Evolutionary conservation across 352 stramenopile genomes (phyloP).

Genomic region (Phytophthora pini): DNA sequence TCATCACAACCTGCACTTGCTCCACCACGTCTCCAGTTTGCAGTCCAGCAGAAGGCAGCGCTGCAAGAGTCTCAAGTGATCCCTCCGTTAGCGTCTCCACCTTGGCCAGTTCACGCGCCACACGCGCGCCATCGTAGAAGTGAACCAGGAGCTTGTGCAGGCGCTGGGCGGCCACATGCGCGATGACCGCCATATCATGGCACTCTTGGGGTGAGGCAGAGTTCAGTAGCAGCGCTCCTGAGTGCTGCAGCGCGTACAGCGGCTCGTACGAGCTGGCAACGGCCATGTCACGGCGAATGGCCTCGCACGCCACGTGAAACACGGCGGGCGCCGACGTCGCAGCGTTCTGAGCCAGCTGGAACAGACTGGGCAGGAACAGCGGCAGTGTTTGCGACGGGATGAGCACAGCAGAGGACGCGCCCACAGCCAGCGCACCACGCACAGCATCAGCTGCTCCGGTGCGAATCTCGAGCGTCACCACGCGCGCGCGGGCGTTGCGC

Average conservation of each 20-base stretch:
- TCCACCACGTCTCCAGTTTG: slow-evolving; percentile 50
- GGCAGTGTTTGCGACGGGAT: slow-evolving; percentile 79
- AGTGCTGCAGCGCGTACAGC: slow-evolving; percentile 73
- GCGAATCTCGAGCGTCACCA: slow-evolving; percentile 71
- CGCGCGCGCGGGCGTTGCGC: slow-evolving; percentile 44
- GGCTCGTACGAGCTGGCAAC: slow-evolving; percentile 69
- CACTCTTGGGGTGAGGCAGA: slow-evolving; percentile 73
- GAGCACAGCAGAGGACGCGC: slow-evolving; percentile 54
- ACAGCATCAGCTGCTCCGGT: slow-evolving; percentile 60
- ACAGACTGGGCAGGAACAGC: slow-evolving; percentile 77
- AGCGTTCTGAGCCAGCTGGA: slow-evolving; percentile 55
- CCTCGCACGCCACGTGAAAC: slow-evolving; percentile 72
- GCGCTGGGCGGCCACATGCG: slow-evolving; percentile 68
- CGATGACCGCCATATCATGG: slow-evolving; percentile 81
- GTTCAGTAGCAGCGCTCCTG: slow-evolving; percentile 76
- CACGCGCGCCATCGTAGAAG: slow-evolving; percentile 82
- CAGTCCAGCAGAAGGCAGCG: slow-evolving; percentile 17
- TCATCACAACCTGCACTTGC: slow-evolving; percentile 76
- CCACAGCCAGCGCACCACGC: slow-evolving; percentile 63
- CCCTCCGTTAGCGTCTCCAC: slow-evolving; percentile 58
- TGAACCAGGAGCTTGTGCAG: slow-evolving; percentile 75
- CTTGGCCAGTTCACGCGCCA: slow-evolving; percentile 68
- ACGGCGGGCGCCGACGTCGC: slow-evolving; percentile 41
- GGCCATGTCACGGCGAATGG: slow-evolving; percentile 59
- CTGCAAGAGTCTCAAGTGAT: slow-evolving; percentile 57